Base-by-base conservation (phyloP, 2,329 filamentous ascomycete species). In the Aspergillus oerlinghausenensis region DNA sequence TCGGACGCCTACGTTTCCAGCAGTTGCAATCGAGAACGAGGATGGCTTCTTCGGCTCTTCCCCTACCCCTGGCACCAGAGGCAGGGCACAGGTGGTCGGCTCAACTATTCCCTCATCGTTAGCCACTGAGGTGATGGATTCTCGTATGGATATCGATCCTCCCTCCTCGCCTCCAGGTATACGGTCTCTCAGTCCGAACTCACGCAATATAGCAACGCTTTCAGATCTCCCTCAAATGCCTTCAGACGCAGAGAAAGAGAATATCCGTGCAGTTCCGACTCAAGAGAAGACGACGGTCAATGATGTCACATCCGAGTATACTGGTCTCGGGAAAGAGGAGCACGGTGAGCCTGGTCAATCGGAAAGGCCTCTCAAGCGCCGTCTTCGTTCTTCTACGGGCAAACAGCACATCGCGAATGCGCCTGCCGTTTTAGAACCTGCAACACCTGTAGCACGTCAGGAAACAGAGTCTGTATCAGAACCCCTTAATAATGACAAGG, bases 41-140 rank as follows among this genome's bases (percentile, higher is more conserved):
- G 73, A 81, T 50, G 75, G 74, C 26, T 79, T 79, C 52, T 69
- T 80, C 21, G 76, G 74, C 10, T 82, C 80, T 6, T 82, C 80
- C n/a, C 80, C 80, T 3, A 82, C 80, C 1, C 79, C 80, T 35
- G 74, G 70, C 25, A 75, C 76, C 43, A 75, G 70, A 63, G 67
- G 67, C 49, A 65, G 63, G 32, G 61, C 67, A 4, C 65, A 65
- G 5, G 60, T 62, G 17, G 56, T 57, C 26, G 66, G 63, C 14
- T 65, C 69, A 1, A 69, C 74, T 3, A 60, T 70, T 9, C 64
- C 70, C 3, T 72, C 71, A 9, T 73, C 75, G 19, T 70, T 76
- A 26, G 28, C 59, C n/a, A 45, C 75, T 66, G 49, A 64, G 55
- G 43, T 55, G 23, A 60, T 63, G 6, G 62, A 66, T 49, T 47